A percentile compares a stretch with the other conserved stretches of the same genome.
Conservation (phyloP, 163 green algal genomes). For the Volvox carteri region DNA sequence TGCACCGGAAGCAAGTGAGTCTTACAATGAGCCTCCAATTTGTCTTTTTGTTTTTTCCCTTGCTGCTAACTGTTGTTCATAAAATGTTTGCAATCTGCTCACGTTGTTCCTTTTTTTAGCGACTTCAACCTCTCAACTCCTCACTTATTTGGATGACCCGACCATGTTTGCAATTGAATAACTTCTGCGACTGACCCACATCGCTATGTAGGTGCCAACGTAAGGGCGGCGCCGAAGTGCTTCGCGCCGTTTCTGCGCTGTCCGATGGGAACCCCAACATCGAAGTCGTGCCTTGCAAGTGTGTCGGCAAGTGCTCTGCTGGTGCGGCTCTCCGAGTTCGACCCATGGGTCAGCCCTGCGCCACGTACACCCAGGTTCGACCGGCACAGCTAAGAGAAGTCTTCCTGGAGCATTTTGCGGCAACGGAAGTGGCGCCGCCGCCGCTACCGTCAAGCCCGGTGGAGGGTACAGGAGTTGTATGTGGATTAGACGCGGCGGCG, state of each 20-base stretch:
- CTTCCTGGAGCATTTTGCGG: slow-evolving; percentile 40
- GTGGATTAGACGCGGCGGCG: too few species aligned
- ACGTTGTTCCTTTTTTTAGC: too few species aligned
- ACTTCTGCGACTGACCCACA: too few species aligned
- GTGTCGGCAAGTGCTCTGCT: slow-evolving; percentile 62
- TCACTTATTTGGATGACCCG: too few species aligned
- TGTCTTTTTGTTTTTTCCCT: background rate
- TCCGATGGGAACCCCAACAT: slow-evolving; percentile 50
- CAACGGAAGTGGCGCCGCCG: too few species aligned
- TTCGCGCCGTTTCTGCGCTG: slow-evolving; percentile 56
- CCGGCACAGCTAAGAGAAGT: slow-evolving; percentile 23
- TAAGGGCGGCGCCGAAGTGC: slow-evolving; percentile 47
- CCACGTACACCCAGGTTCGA: slow-evolving; percentile 36
- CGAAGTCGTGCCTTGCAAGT: slow-evolving; percentile 67
- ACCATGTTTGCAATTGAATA: too few species aligned
- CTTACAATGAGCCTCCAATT: background rate
- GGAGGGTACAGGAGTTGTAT: too few species aligned
- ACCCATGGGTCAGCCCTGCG: slow-evolving; percentile 20
- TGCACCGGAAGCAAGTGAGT: slow-evolving; percentile 54
- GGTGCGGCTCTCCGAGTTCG: slow-evolving; percentile 42
- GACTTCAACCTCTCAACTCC: too few species aligned
- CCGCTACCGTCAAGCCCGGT: too few species aligned
- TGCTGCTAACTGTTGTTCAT: too few species aligned
- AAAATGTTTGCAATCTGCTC: too few species aligned
- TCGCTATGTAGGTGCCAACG: slow-evolving; percentile 54